Base-by-base conservation (phyloP, 345 rosid species). In the Durio zibethinus region DNA sequence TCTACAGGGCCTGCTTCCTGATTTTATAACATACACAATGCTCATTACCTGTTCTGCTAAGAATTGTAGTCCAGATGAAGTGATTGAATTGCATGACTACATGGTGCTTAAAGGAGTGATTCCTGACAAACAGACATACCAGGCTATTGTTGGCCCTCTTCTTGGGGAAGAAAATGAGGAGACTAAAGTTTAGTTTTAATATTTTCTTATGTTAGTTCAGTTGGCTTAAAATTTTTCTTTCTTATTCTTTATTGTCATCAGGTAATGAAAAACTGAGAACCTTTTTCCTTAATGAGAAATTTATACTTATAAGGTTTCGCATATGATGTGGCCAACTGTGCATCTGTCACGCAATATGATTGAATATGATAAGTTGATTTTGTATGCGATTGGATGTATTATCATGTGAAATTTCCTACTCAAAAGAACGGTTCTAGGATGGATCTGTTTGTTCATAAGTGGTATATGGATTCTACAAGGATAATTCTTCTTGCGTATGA, bases 31-130 rank as follows among this genome's bases (percentile, higher is more conserved):
- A 21, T 89, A 88, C 77, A 87, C 85, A 45, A 90, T 85, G 57
- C 79, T 88, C 59, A 33, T 88, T 27, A 86, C 87, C 60, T 81
- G 67, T 77, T 82, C 83, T 78, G 40, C 82, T 74, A 88, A 82
- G 77, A 79, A 73, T 27, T 85, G 84, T 25, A 45, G 81, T 40
- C 16, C 84, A 47, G 84, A 87, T 33, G 89, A 89, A 81, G 86
- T 89, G 61, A 81, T 87, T 75, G 87, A 85, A 73, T 77, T 90
- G 82, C 93, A 92, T 73, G 92, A 88, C 80, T 79, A 78, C 53
- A 85, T 90, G 93, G 80, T 89, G 79, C 88, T 92, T 52, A 48
- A 83, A 15, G 90, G 94, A 83, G 86, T 85, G 43, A 72, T 59
- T 47, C 94, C 91, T 62, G 88, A 89, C 81, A 77, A 52, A 62